Evolutionary conservation across 164 flowering plant species (phyloP).

Genomic region (Saururus chinensis): DNA sequence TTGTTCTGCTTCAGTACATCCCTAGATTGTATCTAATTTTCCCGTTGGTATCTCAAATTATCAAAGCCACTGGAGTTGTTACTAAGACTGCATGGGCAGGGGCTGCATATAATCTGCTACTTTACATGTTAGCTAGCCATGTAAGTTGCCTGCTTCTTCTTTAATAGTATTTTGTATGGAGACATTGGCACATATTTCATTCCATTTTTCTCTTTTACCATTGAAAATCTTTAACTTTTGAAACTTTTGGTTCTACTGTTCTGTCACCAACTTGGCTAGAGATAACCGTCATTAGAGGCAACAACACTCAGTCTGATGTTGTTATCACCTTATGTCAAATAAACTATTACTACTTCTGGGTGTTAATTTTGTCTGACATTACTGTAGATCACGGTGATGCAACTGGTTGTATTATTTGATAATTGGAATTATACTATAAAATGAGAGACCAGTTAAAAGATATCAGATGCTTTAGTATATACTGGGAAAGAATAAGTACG

Average conservation of each 20-base stretch:
- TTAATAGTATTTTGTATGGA: background rate
- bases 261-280: background rate
- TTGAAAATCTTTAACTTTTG: background rate
- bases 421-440: no score
- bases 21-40: slow-evolving; percentile 88
- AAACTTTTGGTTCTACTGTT: background rate
- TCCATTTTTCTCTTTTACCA: background rate
- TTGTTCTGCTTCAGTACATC: slow-evolving; percentile 80
- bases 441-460: no score
- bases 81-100: slow-evolving; percentile 99
- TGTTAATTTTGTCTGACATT: no score
- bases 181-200: background rate
- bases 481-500: no score
- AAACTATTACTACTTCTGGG: no score
- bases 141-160: slow-evolving; percentile 33
- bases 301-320: no score
- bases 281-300: background rate
- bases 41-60: slow-evolving; percentile 78
- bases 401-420: no score
- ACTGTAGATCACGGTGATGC: no score
- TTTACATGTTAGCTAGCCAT: slow-evolving; percentile 95
- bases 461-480: no score
- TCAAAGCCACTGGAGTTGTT: slow-evolving; percentile 89
- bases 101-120: slow-evolving; percentile 87
- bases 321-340: no score